These are phyloP conservation scores for Pythium aquatile DNA, from an alignment of 352 stramenopile genomes.

Conservation along the genomic window DNA sequence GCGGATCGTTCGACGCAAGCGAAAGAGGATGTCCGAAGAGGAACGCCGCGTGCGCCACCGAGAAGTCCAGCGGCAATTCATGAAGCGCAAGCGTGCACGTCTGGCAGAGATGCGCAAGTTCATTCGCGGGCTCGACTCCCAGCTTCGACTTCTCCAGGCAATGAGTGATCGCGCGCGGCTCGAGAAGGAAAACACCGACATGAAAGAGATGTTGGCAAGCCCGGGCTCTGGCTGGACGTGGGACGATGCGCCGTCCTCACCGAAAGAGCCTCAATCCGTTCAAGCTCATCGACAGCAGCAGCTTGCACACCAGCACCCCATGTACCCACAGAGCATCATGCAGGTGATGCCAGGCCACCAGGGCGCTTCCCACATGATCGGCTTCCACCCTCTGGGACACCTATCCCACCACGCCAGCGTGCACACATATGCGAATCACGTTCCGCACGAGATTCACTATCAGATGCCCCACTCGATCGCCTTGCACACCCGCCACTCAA, in stretches of 20 bases:
- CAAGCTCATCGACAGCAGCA: background rate
- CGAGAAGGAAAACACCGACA: conserved; percentile 5
- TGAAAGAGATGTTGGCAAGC: conserved; percentile 2
- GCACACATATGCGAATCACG: background rate
- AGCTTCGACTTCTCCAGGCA: conserved; percentile 10
- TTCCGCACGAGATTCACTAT: background rate
- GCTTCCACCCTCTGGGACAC: background rate
- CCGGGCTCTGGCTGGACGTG: conserved; percentile 15
- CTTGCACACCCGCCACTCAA: background rate
- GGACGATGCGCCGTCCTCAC: background rate
- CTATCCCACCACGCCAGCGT: background rate
- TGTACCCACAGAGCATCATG: background rate
- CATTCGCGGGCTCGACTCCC: conserved; percentile 10
- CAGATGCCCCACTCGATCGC: background rate
- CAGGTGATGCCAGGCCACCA: background rate
- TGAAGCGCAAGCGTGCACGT: conserved; percentile 24
- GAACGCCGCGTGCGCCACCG: conserved; percentile 20
- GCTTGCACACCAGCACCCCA: background rate
- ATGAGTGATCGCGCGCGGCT: conserved; percentile 9
- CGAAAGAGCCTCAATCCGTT: background rate
- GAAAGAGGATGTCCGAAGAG: conserved; percentile 23
- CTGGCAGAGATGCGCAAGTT: conserved; percentile 23
- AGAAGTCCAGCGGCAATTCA: conserved; percentile 28
- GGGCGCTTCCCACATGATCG: background rate
- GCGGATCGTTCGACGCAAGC: conserved; percentile 16